These are phyloP conservation scores for Cantharellus cinnabarinus DNA, from an alignment of 768 basidiomycete species.

Conservation along the genomic window DNA sequence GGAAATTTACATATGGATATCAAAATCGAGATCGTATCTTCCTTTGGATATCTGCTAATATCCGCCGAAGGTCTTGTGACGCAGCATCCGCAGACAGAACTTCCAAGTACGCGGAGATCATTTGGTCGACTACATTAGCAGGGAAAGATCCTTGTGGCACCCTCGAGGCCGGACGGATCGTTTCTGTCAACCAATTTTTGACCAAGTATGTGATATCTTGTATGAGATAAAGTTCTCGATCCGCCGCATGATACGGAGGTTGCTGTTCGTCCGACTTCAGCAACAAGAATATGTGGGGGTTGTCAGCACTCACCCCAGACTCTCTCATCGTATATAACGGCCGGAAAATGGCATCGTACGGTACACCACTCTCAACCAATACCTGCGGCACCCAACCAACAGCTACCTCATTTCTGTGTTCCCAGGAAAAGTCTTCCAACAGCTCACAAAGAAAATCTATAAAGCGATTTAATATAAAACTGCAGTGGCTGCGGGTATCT, in stretches of 20 bases:
- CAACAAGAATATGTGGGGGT: constrained; percentile 4
- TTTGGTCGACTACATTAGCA: constrained; percentile 51
- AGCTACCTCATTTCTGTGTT: constrained; percentile 34
- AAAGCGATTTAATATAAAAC: neutral
- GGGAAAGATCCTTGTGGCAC: constrained; percentile 48
- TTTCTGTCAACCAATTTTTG: constrained; percentile 61
- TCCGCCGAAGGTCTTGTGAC: constrained; percentile 1
- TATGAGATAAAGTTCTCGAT: constrained; percentile 60
- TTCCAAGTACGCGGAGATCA: constrained; percentile 51
- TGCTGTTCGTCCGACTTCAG: constrained; percentile 1
- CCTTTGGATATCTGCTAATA: constrained; percentile 5
- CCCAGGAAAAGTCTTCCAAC: constrained; percentile 52
- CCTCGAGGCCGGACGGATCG: constrained; percentile 49
- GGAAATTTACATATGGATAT: neutral
- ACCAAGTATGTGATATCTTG: constrained; percentile 67
- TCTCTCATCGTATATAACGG: constrained; percentile 73
- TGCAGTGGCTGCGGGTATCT: constrained; percentile 13
- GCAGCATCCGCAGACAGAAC: constrained; percentile 26
- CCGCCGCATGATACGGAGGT: constrained; percentile 48
- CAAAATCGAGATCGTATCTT: constrained; percentile 7
- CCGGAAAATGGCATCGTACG: constrained; percentile 67
- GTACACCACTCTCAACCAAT: constrained; percentile 62
- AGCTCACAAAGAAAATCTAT: constrained; percentile 57
- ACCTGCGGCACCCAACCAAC: constrained; percentile 70
- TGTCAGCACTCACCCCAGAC: constrained; percentile 41